Evolutionary conservation across 2,329 filamentous ascomycete genomes (phyloP), one percentile per base, ranked within the genome.

Genomic region (Phoma herbarum): DNA sequence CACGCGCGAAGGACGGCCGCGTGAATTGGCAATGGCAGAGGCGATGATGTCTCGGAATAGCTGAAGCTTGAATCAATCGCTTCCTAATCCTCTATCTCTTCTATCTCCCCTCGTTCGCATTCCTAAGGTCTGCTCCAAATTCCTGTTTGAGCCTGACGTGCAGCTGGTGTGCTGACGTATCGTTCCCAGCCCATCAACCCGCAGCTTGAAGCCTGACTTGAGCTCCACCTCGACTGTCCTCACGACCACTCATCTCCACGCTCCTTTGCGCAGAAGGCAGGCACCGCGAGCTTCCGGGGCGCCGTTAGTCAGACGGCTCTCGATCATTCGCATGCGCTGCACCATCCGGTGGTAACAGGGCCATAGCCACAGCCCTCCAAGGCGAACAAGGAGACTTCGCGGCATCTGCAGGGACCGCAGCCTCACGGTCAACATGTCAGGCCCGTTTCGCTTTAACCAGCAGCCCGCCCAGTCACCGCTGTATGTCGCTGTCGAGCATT

Each of bases 321-420:
- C 39, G 12, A 28, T 33, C 29, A 35, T 39, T 56, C 53, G 58
- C 49, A 60, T 60, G 58, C 58, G 45, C 58, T 57, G 58, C 39
- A 41, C 29, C 37, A 25, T 29, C 20, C 9, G 42, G 91, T 95
- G 64, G 86, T 84, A 7, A 82, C 81, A 16, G 85, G 81, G 14
- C 77, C 79, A 25, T 47, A 16, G 52, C 52, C 31, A 35, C 11
- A 35, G 31, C 57, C 52, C 18, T n/a, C 9, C 14, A 29, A 25
- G 43, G 50, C 50, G 33, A 54, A 28, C 50, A 26, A 18, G 29
- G 37, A 53, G 56, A 48, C 44, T 12, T 22, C 10, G 33, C 44
- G 25, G 44, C 31, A 46, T 37, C 50, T 49, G 45, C 56, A 41
- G 43, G 45, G 45, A 52, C 44, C 41, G 56, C 52, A 56, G 26